Conservation (phyloP, 1,284 basidiomycete genomes). For the Neonothopanus nambi region DNA sequence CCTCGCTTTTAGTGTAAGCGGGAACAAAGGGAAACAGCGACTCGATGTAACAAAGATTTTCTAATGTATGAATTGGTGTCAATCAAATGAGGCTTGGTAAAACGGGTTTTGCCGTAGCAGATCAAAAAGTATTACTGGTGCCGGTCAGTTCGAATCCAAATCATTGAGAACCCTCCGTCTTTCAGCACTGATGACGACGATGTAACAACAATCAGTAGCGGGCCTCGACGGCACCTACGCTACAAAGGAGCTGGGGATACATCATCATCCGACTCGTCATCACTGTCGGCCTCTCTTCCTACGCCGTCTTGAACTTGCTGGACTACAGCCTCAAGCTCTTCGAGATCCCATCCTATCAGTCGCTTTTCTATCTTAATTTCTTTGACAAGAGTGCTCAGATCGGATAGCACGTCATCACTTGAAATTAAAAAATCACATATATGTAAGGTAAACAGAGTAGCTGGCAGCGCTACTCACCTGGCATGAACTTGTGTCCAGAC, state of each 20-base stretch:
- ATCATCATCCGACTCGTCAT: conserved; percentile 46
- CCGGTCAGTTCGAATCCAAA: no score
- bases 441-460: background rate
- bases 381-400: conserved; percentile 45
- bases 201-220: no score
- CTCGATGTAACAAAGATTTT: no score
- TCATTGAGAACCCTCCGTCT: no score
- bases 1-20: no score
- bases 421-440: conserved; percentile 9
- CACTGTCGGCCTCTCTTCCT: conserved; percentile 51
- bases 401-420: conserved; percentile 57
- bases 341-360: conserved; percentile 67
- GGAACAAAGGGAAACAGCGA: no score
- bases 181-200: no score
- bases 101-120: no score
- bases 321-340: conserved; percentile 61
- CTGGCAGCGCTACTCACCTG: conserved; percentile 40
- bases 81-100: no score
- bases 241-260: background rate
- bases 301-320: conserved; percentile 27
- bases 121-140: no score
- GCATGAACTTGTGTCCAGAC: conserved; percentile 68
- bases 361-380: conserved; percentile 48
- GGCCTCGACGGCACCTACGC: no score
- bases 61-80: no score